Percentiles rank a stretch among this genome's conserved stretches.
Evolutionary conservation across 352 stramenopile genomes (phyloP).

Genomic region (Globisporangium viniferum): DNA sequence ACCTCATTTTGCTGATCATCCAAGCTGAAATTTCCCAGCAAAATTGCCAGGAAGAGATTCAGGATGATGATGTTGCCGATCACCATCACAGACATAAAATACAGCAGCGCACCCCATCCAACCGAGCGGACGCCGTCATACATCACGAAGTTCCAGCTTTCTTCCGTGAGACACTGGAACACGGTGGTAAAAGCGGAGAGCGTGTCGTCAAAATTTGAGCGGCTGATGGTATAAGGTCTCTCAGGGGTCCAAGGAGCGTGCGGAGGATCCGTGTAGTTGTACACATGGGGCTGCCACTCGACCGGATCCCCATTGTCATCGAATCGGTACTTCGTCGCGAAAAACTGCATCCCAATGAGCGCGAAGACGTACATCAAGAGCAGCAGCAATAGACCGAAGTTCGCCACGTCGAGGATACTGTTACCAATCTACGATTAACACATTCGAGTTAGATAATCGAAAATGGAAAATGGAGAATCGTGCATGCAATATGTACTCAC

Average conservation of each 20-base stretch:
- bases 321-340: conserved; percentile 86
- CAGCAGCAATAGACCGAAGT: conserved; percentile 85
- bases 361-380: conserved; percentile 90
- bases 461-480: neutral
- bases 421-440: conserved; percentile 41
- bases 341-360: conserved; percentile 74
- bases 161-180: conserved; percentile 85
- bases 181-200: conserved; percentile 64
- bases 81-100: conserved; percentile 68
- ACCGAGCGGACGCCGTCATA: conserved; percentile 64
- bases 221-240: conserved; percentile 32
- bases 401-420: conserved; percentile 78
- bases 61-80: conserved; percentile 85
- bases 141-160: conserved; percentile 89
- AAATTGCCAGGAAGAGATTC: conserved; percentile 88
- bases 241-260: conserved; percentile 43
- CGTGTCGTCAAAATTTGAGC: conserved; percentile 60
- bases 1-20: conserved; percentile 31
- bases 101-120: conserved; percentile 35
- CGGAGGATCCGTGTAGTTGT: conserved; percentile 33
- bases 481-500: conserved; percentile 14
- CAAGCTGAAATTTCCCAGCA: conserved; percentile 78
- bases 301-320: conserved; percentile 35
- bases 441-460: neutral
- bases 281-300: conserved; percentile 37